Evolutionary conservation across 345 rosid species (phyloP).

Genomic region (Gossypium longicalyx): DNA sequence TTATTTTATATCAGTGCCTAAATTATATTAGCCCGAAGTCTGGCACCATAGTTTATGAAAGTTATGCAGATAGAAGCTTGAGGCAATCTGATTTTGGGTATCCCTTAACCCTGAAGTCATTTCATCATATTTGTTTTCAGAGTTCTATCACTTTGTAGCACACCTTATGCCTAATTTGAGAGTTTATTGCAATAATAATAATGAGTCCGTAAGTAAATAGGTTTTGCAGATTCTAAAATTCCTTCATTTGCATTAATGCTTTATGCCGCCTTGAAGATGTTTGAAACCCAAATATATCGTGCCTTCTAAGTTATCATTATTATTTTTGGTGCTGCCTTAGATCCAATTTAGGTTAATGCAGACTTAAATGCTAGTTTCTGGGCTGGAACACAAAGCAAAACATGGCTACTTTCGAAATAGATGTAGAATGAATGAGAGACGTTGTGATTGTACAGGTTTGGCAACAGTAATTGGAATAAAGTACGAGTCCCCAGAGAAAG

Average conservation of each 20-base stretch:
- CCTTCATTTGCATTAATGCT: no score
- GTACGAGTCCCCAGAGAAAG: conserved; percentile 50
- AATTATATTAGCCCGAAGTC: not conserved
- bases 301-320: no score
- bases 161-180: not conserved
- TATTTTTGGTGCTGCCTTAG: not conserved
- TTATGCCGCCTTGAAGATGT: no score
- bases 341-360: not conserved
- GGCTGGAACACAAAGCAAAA: not conserved
- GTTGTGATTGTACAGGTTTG: conserved; percentile 44
- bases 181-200: not conserved
- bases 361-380: not conserved
- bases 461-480: conserved; percentile 80
- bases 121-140: not conserved
- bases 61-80: not conserved
- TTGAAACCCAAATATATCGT: no score
- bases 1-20: not conserved
- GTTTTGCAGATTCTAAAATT: not conserved
- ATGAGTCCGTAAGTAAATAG: not conserved
- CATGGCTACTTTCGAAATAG: not conserved
- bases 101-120: not conserved
- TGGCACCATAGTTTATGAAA: not conserved
- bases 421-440: not conserved
- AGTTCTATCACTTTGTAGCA: not conserved
- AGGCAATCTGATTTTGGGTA: not conserved